phyloP scores from a whole-genome alignment of 257 asterid genomes.

The Penstemon newberryi region DNA sequence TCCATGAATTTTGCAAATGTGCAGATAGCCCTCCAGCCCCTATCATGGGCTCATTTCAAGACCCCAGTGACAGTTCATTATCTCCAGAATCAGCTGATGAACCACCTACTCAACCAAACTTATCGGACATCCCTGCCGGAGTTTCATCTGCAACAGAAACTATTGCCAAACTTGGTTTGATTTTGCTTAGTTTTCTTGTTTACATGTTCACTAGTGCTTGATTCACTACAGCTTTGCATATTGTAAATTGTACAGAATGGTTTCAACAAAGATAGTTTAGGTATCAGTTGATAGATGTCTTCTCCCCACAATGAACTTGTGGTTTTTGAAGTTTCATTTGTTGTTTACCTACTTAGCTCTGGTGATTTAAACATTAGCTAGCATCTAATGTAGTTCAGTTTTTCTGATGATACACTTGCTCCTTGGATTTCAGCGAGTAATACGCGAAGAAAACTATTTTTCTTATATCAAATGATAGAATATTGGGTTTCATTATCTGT shows the following conservation, averaged over 20 bases:
- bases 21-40: constrained; percentile 40
- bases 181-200: constrained; percentile 24
- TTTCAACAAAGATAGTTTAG: background rate
- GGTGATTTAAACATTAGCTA: constrained; percentile 2
- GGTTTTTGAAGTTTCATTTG: background rate
- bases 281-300: background rate
- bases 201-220: constrained; percentile 2
- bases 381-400: constrained; percentile 3
- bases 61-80: constrained; percentile 24
- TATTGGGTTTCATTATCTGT: too few relatives aligned
- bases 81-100: constrained; percentile 28
- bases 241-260: background rate
- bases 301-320: background rate
- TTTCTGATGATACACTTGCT: too few relatives aligned
- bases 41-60: constrained; percentile 29
- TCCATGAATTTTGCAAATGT: constrained; percentile 32
- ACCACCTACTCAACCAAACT: constrained; percentile 27
- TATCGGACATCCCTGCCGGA: constrained; percentile 17
- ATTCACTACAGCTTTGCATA: background rate
- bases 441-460: too few relatives aligned
- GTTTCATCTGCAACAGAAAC: constrained; percentile 21
- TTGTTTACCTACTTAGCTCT: background rate
- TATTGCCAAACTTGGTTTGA: constrained; percentile 9
- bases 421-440: too few relatives aligned
- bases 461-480: too few relatives aligned